Evolutionary conservation across 805 yeast genomes (phyloP).

Genomic region (Starmerella gropengiesseri): DNA sequence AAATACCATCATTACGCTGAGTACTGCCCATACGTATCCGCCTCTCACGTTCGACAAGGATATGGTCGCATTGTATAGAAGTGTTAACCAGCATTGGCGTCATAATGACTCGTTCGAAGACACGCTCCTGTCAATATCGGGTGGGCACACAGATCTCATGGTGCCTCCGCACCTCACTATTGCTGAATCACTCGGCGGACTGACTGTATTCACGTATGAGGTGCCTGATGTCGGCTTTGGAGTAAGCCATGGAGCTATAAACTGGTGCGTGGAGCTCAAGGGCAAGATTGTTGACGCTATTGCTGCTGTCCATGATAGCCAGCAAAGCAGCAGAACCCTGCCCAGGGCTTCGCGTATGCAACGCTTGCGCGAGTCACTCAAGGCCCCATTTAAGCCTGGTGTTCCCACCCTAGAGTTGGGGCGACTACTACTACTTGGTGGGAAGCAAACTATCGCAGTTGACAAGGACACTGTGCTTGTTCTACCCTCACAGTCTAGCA

Average conservation of each 20-base stretch:
- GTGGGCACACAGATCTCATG: constrained; percentile 67
- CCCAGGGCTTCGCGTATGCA: constrained; percentile 47
- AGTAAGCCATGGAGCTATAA: constrained; percentile 86
- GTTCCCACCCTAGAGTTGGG: background rate
- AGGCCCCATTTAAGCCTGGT: background rate
- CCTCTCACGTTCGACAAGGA: constrained; percentile 93
- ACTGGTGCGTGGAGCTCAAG: constrained; percentile 89
- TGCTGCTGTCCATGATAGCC: constrained; percentile 44
- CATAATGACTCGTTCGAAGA: constrained; percentile 37
- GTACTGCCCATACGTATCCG: constrained; percentile 86
- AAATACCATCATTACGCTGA: constrained; percentile 71
- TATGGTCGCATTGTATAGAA: constrained; percentile 57
- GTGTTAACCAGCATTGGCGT: constrained; percentile 72
- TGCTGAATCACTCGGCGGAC: constrained; percentile 63
- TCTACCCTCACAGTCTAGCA: constrained; percentile 19
- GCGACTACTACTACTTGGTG: constrained; percentile 3
- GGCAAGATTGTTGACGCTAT: constrained; percentile 48
- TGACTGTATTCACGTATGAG: constrained; percentile 73
- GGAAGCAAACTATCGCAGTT: background rate
- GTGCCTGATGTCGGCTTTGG: constrained; percentile 90
- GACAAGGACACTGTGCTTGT: constrained; percentile 6
- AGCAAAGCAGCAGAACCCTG: constrained; percentile 42
- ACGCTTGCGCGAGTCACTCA: constrained; percentile 7
- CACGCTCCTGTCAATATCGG: constrained; percentile 74
- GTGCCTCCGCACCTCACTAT: constrained; percentile 86